Evolutionary conservation across 768 basidiomycete genomes (phyloP).

Genomic region (Hirschioporus abietinus): DNA sequence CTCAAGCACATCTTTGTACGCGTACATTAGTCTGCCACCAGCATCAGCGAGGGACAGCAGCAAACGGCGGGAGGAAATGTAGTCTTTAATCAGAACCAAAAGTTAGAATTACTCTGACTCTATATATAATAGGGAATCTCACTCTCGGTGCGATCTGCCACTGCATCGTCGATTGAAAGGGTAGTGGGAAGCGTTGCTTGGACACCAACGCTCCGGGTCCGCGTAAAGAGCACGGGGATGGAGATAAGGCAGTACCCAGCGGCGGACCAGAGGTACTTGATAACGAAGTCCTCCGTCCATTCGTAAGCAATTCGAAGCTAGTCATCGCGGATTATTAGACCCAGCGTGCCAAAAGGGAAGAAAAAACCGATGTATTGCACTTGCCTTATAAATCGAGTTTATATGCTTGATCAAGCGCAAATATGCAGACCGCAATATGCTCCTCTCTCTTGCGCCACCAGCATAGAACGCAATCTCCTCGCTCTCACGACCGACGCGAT

Average conservation of each 20-base stretch:
- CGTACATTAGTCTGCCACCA: constrained; percentile 93
- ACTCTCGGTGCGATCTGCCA: constrained; percentile 50
- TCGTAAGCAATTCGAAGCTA: constrained; percentile 87
- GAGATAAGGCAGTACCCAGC: constrained; percentile 89
- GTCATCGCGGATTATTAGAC: neutral
- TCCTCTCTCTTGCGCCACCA: constrained; percentile 77
- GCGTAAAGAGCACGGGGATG: constrained; percentile 77
- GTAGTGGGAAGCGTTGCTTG: constrained; percentile 10
- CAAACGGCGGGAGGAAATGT: constrained; percentile 89
- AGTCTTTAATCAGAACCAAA: constrained; percentile 38
- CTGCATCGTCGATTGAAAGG: constrained; percentile 22
- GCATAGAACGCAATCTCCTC: constrained; percentile 98
- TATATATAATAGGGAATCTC: constrained; percentile 8
- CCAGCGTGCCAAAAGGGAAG: neutral
- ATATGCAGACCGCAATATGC: constrained; percentile 77
- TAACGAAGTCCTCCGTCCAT: constrained; percentile 96
- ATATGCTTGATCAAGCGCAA: constrained; percentile 78
- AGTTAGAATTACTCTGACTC: neutral
- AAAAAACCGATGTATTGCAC: constrained; percentile 10
- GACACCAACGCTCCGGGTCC: constrained; percentile 32
- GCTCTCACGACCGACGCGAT: constrained; percentile 78
- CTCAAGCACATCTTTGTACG: constrained; percentile 91
- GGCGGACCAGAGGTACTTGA: constrained; percentile 95
- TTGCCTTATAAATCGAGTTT: constrained; percentile 85
- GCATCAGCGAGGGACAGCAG: constrained; percentile 95